Conservation (phyloP, 1,139 yeast species). For the Scheffersomyces illinoinensis region DNA sequence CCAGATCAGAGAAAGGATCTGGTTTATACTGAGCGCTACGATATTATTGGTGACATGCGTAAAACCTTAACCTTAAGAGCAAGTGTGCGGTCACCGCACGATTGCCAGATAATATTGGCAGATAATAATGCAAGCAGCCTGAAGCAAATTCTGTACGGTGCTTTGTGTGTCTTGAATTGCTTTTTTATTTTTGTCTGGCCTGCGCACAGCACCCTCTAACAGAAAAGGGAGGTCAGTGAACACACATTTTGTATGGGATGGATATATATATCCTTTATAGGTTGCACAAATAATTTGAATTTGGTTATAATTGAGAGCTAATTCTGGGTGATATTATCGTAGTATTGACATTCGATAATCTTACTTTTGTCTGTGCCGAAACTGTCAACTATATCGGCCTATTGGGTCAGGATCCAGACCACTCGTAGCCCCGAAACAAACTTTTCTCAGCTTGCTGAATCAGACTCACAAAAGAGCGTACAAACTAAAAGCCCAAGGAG, state of each 20-base stretch:
- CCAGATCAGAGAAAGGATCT: not conserved
- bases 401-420: not conserved
- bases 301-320: not conserved
- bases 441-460: not conserved
- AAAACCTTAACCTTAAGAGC: not conserved
- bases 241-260: not conserved
- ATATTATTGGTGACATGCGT: not conserved
- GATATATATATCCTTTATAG: not conserved
- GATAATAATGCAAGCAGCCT: not conserved
- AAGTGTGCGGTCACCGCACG: not conserved
- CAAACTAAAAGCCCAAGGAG: not conserved
- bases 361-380: not conserved
- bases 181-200: not conserved
- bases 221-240: not conserved
- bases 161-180: not conserved
- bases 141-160: not conserved
- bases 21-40: not conserved
- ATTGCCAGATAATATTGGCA: not conserved
- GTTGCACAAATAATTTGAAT: not conserved
- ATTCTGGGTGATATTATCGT: not conserved
- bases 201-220: not conserved
- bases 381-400: not conserved
- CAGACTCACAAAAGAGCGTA: not conserved
- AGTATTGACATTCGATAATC: not conserved
- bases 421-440: not conserved